phyloP scores from a whole-genome alignment of 495 filamentous ascomycete genomes.

The Beverwykella pulmonaria region DNA sequence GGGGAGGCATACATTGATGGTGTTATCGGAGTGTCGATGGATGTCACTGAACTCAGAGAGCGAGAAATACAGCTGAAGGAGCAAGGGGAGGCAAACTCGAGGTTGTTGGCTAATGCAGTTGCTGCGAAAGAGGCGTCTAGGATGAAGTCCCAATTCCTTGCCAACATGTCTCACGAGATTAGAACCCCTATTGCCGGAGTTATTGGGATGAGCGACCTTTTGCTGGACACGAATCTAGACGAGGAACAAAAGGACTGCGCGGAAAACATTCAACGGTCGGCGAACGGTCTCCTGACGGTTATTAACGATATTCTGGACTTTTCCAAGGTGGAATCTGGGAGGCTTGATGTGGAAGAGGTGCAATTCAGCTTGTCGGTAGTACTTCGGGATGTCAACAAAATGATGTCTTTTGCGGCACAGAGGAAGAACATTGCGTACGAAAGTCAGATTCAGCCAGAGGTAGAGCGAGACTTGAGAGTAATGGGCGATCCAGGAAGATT shows the following conservation, averaged over 20 bases:
- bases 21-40: constrained; percentile 64
- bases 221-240: constrained; percentile 63
- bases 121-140: constrained; percentile 69
- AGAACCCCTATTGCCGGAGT: constrained; percentile 68
- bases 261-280: constrained; percentile 78
- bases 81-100: constrained; percentile 63
- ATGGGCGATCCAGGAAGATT: constrained; percentile 79
- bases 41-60: constrained; percentile 64
- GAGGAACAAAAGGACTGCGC: constrained; percentile 73
- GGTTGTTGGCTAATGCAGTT: constrained; percentile 66
- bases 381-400: constrained; percentile 69
- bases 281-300: constrained; percentile 77
- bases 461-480: constrained; percentile 46
- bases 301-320: constrained; percentile 92
- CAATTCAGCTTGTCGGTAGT: constrained; percentile 76
- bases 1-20: constrained; percentile 58
- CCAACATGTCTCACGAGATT: constrained; percentile 89
- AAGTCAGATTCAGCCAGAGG: constrained; percentile 36
- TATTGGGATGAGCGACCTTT: constrained; percentile 46
- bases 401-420: constrained; percentile 55
- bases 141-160: constrained; percentile 70
- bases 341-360: constrained; percentile 72
- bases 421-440: constrained; percentile 44
- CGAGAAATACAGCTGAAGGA: constrained; percentile 58
- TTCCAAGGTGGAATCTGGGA: constrained; percentile 81